Evolutionary conservation across 2,329 filamentous ascomycete genomes (phyloP).

Genomic region (Sarocladium kiliense): DNA sequence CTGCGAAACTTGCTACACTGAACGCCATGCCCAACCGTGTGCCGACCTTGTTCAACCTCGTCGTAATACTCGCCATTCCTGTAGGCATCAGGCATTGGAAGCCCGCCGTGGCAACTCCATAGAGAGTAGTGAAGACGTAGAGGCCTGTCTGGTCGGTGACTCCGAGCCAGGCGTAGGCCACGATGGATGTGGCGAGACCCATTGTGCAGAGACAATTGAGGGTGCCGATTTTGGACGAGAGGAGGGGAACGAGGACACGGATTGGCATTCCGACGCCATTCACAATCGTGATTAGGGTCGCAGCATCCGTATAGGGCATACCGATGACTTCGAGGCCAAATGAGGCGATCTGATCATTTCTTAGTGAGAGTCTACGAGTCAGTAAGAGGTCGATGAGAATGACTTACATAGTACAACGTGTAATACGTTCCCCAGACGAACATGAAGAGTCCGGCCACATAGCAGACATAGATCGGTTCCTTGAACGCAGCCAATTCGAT

Average conservation of each 20-base stretch:
- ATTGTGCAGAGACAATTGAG: conserved; percentile 26
- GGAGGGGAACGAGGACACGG: conserved; percentile 29
- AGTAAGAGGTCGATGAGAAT: not conserved
- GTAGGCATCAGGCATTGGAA: conserved; percentile 37
- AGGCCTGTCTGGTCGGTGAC: conserved; percentile 26
- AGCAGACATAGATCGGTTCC: conserved; percentile 27
- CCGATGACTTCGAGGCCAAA: conserved; percentile 26
- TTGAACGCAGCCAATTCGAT: conserved; percentile 29
- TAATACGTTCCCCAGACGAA: conserved; percentile 36
- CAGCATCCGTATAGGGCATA: conserved; percentile 27
- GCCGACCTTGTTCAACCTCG: conserved; percentile 30
- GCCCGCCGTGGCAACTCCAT: conserved; percentile 22
- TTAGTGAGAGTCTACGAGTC: not conserved
- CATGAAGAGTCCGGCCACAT: conserved; percentile 31
- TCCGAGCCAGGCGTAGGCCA: conserved; percentile 31
- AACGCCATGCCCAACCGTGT: conserved; percentile 38
- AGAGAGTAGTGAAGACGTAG: conserved; percentile 30
- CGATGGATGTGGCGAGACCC: conserved; percentile 20
- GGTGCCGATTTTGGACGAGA: conserved; percentile 30
- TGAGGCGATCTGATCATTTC: conserved; percentile 4
- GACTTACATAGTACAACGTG: conserved; percentile 35
- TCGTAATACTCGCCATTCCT: conserved; percentile 32
- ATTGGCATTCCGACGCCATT: conserved; percentile 34
- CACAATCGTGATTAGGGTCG: conserved; percentile 32
- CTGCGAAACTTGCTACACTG: conserved; percentile 29